Base-by-base conservation (phyloP, 441 rosid species). In the Caryocar brasiliense region DNA sequence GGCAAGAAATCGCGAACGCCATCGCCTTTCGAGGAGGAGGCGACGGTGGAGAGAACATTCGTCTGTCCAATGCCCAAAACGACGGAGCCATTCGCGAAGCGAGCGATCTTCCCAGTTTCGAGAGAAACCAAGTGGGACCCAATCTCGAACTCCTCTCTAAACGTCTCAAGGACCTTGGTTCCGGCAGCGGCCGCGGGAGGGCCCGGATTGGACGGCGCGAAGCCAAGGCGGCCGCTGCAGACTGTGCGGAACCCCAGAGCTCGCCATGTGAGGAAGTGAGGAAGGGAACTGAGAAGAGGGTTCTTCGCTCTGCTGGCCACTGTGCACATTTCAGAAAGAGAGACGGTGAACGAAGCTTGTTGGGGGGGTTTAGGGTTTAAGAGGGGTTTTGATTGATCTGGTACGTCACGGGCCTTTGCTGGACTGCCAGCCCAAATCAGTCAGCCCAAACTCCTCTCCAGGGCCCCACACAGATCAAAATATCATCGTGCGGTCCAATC, bases 31-130 rank as follows among this genome's bases (percentile, higher is more conserved):
- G n/a, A n/a, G 28, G 86, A 65, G n/a, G 85, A 67, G 46, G 90
- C 62, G 34, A 85, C 85, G 7, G 97, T 88, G 57, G 97, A 83
- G 45, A 88, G 75, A 27, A 92, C 90, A 40, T 74, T 82, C 27
- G 99, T 92, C 40, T 80, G 73, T 3, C 68, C 97, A 74, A 79
- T 72, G 51, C 92, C 87, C 49, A 85, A 74, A 32, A 88, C 90
- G 10, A 85, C 95, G 12, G 95, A 68, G 5, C 95, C 99, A 40
- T 92, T 92, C 6, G 97, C 89, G 48, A 92, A 92, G 2, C 97
- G 85, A 37, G 97, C 99, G 23, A 88, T 70, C 62, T 83, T 78
- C 0, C 99, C 99, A 0, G 95, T 92, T 68, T 92, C 95, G 8
- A 92, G 74, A 0, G 94, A 67, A 56, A 88, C 49, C 14, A 79